Percentiles rank a stretch among this genome's conserved stretches.
phyloP scores from a whole-genome alignment of 1,284 basidiomycete species.

The Caloboletus inedulis region DNA sequence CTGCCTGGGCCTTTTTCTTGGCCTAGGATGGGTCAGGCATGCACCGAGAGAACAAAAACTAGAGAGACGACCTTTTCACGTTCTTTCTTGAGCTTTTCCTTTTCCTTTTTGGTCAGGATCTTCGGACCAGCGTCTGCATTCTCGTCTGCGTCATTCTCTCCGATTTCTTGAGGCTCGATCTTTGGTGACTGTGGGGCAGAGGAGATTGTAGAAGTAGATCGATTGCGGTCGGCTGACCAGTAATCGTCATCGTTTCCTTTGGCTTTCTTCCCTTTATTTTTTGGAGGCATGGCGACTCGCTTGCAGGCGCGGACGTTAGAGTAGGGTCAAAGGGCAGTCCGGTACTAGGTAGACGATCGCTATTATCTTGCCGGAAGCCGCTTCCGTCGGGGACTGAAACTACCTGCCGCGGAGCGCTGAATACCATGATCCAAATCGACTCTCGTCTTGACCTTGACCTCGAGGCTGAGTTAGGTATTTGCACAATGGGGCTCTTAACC shows the following conservation, averaged over 20 bases:
- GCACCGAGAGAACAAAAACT: not conserved
- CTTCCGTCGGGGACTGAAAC: slow-evolving; percentile 18
- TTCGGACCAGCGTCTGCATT: slow-evolving; percentile 46
- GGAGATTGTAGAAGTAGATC: slow-evolving; percentile 23
- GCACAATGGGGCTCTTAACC: slow-evolving; percentile 83
- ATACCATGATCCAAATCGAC: not conserved
- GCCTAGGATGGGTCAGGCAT: slow-evolving; percentile 49
- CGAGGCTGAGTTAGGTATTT: not conserved
- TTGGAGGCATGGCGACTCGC: slow-evolving; percentile 67
- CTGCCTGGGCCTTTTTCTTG: slow-evolving; percentile 92
- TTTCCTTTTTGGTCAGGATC: slow-evolving; percentile 86
- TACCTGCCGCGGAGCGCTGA: slow-evolving; percentile 12
- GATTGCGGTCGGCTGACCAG: slow-evolving; percentile 55
- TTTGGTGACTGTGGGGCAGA: slow-evolving; percentile 15
- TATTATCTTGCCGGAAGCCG: slow-evolving; percentile 21
- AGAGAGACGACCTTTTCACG: slow-evolving; percentile 70
- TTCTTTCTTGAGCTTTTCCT: slow-evolving; percentile 93
- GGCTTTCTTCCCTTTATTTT: slow-evolving; percentile 84
- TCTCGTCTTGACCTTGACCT: not conserved
- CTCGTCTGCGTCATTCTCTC: slow-evolving; percentile 48
- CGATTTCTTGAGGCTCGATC: slow-evolving; percentile 38
- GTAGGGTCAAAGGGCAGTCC: too few relatives aligned
- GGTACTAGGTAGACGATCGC: too few relatives aligned
- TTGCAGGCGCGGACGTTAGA: not conserved
- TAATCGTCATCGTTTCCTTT: slow-evolving; percentile 83